These are phyloP conservation scores for Fistulifera solaris DNA, from an alignment of 108 stramenopile genomes.

Conservation along the genomic window DNA sequence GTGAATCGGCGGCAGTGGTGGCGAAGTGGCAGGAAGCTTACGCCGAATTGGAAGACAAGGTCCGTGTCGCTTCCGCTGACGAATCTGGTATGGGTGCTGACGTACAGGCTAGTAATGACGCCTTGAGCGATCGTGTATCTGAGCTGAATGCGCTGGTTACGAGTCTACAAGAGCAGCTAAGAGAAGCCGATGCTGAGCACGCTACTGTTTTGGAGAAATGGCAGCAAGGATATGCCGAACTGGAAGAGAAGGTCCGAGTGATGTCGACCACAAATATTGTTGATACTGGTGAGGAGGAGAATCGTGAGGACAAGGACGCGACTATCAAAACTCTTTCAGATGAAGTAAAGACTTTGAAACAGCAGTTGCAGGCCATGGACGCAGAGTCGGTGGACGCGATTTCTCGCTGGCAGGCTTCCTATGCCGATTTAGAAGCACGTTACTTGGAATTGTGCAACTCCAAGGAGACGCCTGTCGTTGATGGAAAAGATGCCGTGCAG, in stretches of 20 bases:
- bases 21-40: conserved; percentile 29
- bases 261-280: background rate
- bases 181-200: background rate
- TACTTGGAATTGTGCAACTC: background rate
- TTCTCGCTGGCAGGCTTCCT: conserved; percentile 8
- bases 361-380: conserved; percentile 13
- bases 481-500: background rate
- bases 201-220: conserved; percentile 23
- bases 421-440: no score
- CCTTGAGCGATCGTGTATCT: conserved; percentile 5
- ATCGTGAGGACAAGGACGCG: background rate
- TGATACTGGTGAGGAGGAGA: background rate
- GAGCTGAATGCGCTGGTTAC: background rate
- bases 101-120: background rate
- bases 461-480: no score
- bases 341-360: conserved; percentile 16
- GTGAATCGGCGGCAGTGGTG: conserved; percentile 8
- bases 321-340: background rate
- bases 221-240: conserved; percentile 22
- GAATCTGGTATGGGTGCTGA: no score
- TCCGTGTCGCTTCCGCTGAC: no score
- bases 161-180: background rate
- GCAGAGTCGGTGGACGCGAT: conserved; percentile 5
- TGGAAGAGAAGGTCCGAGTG: background rate
- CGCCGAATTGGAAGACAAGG: conserved; percentile 11